Base-by-base conservation (phyloP, 805 yeast genomes). In the Suhomyces faveliae region DNA sequence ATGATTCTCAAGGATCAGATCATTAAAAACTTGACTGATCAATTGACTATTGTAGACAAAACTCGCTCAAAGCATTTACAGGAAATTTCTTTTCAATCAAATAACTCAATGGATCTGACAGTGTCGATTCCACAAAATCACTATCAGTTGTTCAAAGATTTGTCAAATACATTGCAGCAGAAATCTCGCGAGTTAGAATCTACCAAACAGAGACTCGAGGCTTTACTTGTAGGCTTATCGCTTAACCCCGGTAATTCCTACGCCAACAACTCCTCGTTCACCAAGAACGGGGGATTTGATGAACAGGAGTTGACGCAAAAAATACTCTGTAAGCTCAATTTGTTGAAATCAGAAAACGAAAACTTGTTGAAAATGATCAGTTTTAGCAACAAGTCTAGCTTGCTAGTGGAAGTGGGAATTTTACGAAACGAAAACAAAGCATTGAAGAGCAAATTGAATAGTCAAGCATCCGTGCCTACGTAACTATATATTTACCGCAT, bases 241-340 rank as follows among this genome's bases (percentile, higher is more conserved):
- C 52, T 68, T 55, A 57, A 51, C 38, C 30, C 30, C 2, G 30
- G 30, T 9, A n/a, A 27, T 27, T 27, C 30, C n/a, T n/a, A 27
- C 21, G 10, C 19, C 21, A 33, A 17, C 21, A 54, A 51, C 43
- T 42, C 57, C n/a, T 13, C 38, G 8, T 62, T 70, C 19, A 79
- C 82, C 1, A 71, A 73, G 27, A 66, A 73, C 48, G 90, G 89
- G 2, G 71, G 84, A 48, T 85, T 80, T 61, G 95, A 88, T 57
- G 85, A 81, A 43, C 83, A 86, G 57, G 90, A 87, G 47, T 67
- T 87, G 41, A 82, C 91, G 11, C 94, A 88, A 60, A 83, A 84
- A 56, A 79, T 87, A 49, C 71, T 88, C 35, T 74, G 76, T 35
- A 81, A 87, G 56, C 57, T 89, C 53, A 79, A 79, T 46, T 68